phyloP scores from a whole-genome alignment of 768 basidiomycete species.

The Piloderma croceum region DNA sequence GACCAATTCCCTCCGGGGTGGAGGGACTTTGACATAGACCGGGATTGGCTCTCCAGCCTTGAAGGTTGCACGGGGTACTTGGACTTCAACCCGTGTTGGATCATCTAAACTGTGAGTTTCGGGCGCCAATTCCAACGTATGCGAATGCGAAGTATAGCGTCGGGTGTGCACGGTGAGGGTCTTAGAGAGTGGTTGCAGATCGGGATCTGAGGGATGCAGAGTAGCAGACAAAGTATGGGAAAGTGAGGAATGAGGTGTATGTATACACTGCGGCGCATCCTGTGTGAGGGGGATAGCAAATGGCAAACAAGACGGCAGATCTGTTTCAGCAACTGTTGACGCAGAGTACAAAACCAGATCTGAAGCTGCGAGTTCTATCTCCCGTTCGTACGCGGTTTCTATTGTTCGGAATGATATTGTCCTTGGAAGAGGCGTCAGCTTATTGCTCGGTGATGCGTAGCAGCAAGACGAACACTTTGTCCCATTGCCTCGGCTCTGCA shows the following conservation, averaged over 20 bases:
- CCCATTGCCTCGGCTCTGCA: constrained; percentile 50
- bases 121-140: constrained; percentile 52
- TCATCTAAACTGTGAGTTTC: constrained; percentile 51
- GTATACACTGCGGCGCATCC: constrained; percentile 81
- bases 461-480: constrained; percentile 56
- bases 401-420: constrained; percentile 60
- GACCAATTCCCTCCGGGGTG: constrained; percentile 63
- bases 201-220: constrained; percentile 45
- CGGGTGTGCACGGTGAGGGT: constrained; percentile 64
- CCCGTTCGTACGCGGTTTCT: constrained; percentile 54
- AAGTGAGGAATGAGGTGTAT: constrained; percentile 69
- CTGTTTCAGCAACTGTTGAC: constrained; percentile 27
- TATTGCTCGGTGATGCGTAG: constrained; percentile 9
- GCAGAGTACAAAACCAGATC: constrained; percentile 53
- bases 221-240: constrained; percentile 65
- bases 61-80: constrained; percentile 70
- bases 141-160: constrained; percentile 64
- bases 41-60: constrained; percentile 69
- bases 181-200: constrained; percentile 40
- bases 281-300: constrained; percentile 75
- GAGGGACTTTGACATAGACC: constrained; percentile 74
- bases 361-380: constrained; percentile 60
- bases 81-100: constrained; percentile 64
- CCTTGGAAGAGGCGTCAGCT: constrained; percentile 31
- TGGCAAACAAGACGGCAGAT: constrained; percentile 60